Evolutionary conservation across 2,329 filamentous ascomycete species (phyloP), one percentile per base, ranked within the genome.

Genomic region (Fusarium sp.): DNA sequence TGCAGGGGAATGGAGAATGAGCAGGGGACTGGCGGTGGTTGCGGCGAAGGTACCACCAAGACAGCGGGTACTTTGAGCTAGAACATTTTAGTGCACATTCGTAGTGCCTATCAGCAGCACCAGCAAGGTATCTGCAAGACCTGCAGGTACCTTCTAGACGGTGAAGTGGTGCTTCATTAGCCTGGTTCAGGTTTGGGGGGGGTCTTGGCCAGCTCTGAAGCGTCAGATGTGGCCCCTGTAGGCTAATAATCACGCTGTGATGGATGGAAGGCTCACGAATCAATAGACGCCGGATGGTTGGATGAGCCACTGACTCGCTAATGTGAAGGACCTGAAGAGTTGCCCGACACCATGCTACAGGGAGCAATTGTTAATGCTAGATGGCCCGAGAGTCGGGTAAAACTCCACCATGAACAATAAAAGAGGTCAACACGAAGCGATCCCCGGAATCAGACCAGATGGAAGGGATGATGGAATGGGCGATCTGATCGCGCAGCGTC

Each of bases 121-220:
- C 11, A 44, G 19, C 52, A 25, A 73, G 43, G 75, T 78, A 75
- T 64, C 64, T 25, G 43, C 46, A 33, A 56, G 64, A 58, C 57
- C 49, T 50, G 40, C 47, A 69, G 64, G 57, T 77, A 78, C 75
- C 59, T 75, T 53, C 42, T n/a, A 54, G 63, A 74, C 62, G 64
- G 75, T 74, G 70, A 73, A 72, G 46, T 65, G 65, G 60, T 63
- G 62, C 49, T 56, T 63, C 47, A 54, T 74, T 77, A 78, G 74
- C 69, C 72, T 78, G 73, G 75, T 78, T 78, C 76, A 78, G 74
- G 76, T 78, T 73, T 35, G 30, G 75, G 69, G 70, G 69, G 67
- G 72, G 59, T 28, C 72, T 75, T 75, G 75, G 69, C 67, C 67
- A 67, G 47, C 59, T 64, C 73, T 56, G 46, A 66, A 46, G 42